Base-by-base conservation (phyloP, 2,329 filamentous ascomycete species). In the Anisogramma anomala region DNA sequence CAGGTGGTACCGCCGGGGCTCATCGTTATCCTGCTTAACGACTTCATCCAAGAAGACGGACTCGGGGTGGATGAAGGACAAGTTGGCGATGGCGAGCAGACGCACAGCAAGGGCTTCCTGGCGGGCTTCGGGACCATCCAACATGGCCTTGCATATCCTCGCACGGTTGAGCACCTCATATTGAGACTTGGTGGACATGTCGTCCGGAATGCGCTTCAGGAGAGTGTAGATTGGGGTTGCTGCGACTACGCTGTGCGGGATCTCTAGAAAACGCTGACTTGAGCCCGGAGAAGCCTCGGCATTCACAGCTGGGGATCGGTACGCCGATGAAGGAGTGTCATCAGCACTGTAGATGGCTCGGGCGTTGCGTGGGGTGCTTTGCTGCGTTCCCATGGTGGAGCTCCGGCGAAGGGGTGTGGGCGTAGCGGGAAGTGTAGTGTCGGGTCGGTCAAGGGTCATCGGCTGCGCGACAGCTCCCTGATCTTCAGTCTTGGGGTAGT, bases 41-140 rank as follows among this genome's bases (percentile, higher is more conserved):
- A 95, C 75, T 58, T 85, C 89, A 48, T 89, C 82, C 33, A 87
- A 70, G 53, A 98, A 94, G n/a, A 77, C 75, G 3, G 72, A 65
- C 54, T 98, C 93, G 2, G 73, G 71, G 51, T 93, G 82, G 41
- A 96, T 84, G 57, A 94, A 95, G 2, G 87, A 85, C 48, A 98
- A 62, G 53, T 96, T 98, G 18, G 84, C 83, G 45, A 96, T 80
- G 11, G 89, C 87, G 31, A 98, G 69, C 27, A 96, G 68, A 23
- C 89, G 82, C 39, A 89, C 77, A 26, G 82, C 78, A 36, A 98
- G 69, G 13, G 89, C 78, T 51, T 83, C 73, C 55, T 86, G 82
- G 33, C 87, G 77, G 17, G 74, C 74, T 44, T 79, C 70, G 10
- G 69, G 58, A 1, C 82, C 79, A 1, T 69, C 72, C 23, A 76